Percentiles rank a stretch among this genome's conserved stretches.
Conservation (phyloP, 805 yeast species). For the Saccharomyces eubayanus region DNA sequence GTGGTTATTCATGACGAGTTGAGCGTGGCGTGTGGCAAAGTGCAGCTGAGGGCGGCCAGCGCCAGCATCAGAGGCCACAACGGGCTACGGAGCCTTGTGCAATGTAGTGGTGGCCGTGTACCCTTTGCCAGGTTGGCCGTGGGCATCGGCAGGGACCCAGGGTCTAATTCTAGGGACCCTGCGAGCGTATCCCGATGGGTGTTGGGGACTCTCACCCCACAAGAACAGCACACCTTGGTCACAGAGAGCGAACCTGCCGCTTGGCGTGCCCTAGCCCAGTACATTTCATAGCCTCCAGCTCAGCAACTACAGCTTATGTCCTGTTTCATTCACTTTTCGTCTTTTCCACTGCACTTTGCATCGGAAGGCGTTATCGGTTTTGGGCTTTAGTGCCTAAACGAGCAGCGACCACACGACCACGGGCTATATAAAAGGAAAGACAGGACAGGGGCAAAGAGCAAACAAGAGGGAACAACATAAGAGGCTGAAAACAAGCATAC, state of each 20-base stretch:
- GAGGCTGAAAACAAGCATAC: not conserved
- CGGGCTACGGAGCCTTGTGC: conserved; percentile 58
- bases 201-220: conserved; percentile 40
- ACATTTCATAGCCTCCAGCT: not conserved
- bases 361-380: not conserved
- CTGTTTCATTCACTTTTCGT: not conserved
- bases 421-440: not conserved
- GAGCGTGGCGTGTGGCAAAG: conserved; percentile 54
- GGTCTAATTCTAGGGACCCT: conserved; percentile 31
- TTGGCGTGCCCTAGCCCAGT: not conserved
- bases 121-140: conserved; percentile 57
- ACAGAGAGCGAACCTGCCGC: not conserved
- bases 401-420: not conserved
- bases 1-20: conserved; percentile 77
- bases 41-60: conserved; percentile 51
- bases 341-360: not conserved
- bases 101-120: conserved; percentile 34
- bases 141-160: conserved; percentile 65
- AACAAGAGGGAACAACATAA: not conserved
- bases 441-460: not conserved
- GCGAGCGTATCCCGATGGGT: conserved; percentile 54
- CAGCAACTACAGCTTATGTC: not conserved
- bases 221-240: conserved; percentile 31
- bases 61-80: conserved; percentile 76
- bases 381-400: not conserved